A percentile compares a stretch with the other conserved stretches of the same genome.
Evolutionary conservation across 371 early-diverging fungal species (phyloP).

Genomic region (Saksenaea vasiformis): DNA sequence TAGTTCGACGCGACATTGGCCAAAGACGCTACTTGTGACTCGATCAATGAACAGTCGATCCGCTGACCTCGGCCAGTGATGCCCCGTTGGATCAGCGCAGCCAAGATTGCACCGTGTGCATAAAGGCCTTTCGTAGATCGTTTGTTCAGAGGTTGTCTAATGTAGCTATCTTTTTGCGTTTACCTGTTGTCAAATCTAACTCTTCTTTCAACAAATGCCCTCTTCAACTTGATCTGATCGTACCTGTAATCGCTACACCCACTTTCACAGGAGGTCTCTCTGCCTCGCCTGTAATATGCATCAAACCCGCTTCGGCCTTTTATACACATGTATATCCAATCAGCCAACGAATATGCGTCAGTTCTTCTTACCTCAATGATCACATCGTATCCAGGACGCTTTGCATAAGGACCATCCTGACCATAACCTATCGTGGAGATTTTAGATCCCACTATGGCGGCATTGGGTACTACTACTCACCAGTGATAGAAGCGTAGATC

Average conservation of each 20-base stretch:
- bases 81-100: constrained; percentile 76
- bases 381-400: constrained; percentile 89
- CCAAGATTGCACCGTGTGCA: constrained; percentile 87
- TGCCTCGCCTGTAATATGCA: constrained; percentile 93
- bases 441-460: not conserved
- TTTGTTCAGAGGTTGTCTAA: not conserved
- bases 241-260: constrained; percentile 93
- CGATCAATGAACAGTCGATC: constrained; percentile 84
- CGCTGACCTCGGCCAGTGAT: constrained; percentile 77
- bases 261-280: constrained; percentile 88
- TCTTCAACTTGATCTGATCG: not conserved
- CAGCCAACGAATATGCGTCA: not conserved
- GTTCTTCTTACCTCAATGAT: constrained; percentile 70
- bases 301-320: constrained; percentile 87
- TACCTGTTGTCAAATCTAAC: constrained; percentile 74
- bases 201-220: not conserved
- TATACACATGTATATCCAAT: not conserved
- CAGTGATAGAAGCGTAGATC: constrained; percentile 88
- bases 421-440: constrained; percentile 69
- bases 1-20: constrained; percentile 90
- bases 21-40: constrained; percentile 84
- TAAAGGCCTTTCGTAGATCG: constrained; percentile 48
- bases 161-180: not conserved
- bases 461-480: constrained; percentile 19
- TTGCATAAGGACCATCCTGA: constrained; percentile 81